Evolutionary conservation across 1,284 basidiomycete species (phyloP).

Genomic region (Afroboletus lepidellus): DNA sequence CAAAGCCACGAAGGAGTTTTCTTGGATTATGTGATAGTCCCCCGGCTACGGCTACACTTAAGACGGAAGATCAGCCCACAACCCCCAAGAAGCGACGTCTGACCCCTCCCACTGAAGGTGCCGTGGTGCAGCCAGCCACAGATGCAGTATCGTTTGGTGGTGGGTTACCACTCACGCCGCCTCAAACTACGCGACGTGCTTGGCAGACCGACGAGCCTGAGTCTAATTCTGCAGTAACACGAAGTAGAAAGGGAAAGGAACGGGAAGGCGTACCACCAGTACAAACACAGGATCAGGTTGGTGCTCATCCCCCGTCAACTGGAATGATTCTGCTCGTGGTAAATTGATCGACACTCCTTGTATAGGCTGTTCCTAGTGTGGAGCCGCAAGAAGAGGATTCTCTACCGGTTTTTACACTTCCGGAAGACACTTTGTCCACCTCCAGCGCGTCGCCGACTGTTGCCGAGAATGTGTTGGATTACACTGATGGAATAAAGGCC

Average conservation of each 20-base stretch:
- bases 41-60: not conserved
- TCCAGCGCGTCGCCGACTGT: conserved; percentile 25
- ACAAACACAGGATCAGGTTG: conserved; percentile 10
- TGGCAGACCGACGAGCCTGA: not conserved
- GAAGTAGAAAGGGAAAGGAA: conserved; percentile 25
- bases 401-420: conserved; percentile 22
- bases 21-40: conserved; percentile 23
- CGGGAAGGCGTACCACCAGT: conserved; percentile 11
- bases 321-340: not conserved
- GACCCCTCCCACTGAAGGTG: not conserved
- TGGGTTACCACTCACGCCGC: conserved; percentile 20
- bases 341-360: not conserved
- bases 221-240: not conserved
- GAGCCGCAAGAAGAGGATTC: conserved; percentile 10
- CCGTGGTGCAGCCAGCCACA: not conserved
- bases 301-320: not conserved
- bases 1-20: conserved; percentile 23
- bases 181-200: conserved; percentile 17
- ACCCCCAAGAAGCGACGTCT: conserved; percentile 26
- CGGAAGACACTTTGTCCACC: conserved; percentile 13
- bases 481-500: conserved; percentile 21
- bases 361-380: conserved; percentile 3
- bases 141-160: not conserved
- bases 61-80: conserved; percentile 22
- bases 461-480: conserved; percentile 30